These are phyloP conservation scores for Candida chilensis DNA, from an alignment of 805 yeast genomes.

Conservation along the genomic window DNA sequence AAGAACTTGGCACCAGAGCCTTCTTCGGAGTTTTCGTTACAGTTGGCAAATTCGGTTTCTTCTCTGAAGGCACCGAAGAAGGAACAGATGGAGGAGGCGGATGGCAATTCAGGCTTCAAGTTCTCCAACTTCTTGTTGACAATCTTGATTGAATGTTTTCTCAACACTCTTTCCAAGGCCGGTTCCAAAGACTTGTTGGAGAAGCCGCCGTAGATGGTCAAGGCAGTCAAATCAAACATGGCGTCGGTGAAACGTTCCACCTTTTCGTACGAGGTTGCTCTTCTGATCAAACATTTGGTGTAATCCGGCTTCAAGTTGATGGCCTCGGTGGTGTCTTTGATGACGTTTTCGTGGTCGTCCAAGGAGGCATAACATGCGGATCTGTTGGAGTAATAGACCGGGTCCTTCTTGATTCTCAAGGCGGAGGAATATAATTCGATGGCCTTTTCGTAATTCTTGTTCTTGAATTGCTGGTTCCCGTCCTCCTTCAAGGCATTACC, in stretches of 20 bases:
- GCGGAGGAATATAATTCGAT: conserved; percentile 76
- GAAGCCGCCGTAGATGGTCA: conserved; percentile 79
- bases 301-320: conserved; percentile 82
- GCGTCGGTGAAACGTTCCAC: conserved; percentile 75
- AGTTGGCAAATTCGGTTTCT: conserved; percentile 39
- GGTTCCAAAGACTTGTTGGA: conserved; percentile 69
- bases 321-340: conserved; percentile 83
- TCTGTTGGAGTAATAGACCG: conserved; percentile 89
- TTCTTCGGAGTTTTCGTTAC: conserved; percentile 39
- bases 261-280: conserved; percentile 88
- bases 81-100: conserved; percentile 75
- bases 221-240: conserved; percentile 83
- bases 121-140: conserved; percentile 51
- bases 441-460: conserved; percentile 65
- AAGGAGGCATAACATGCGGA: conserved; percentile 91
- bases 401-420: conserved; percentile 64
- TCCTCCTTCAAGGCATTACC: conserved; percentile 78
- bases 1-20: conserved; percentile 59
- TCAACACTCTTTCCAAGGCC: conserved; percentile 80
- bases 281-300: conserved; percentile 83
- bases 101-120: conserved; percentile 55
- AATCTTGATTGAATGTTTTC: conserved; percentile 66
- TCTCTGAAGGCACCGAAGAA: conserved; percentile 80
- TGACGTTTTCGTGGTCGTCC: conserved; percentile 71
- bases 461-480: conserved; percentile 75